Percentiles rank a stretch among this genome's conserved stretches.
Evolutionary conservation across 2,329 filamentous ascomycete species (phyloP).

Genomic region (Fusarium sp.): DNA sequence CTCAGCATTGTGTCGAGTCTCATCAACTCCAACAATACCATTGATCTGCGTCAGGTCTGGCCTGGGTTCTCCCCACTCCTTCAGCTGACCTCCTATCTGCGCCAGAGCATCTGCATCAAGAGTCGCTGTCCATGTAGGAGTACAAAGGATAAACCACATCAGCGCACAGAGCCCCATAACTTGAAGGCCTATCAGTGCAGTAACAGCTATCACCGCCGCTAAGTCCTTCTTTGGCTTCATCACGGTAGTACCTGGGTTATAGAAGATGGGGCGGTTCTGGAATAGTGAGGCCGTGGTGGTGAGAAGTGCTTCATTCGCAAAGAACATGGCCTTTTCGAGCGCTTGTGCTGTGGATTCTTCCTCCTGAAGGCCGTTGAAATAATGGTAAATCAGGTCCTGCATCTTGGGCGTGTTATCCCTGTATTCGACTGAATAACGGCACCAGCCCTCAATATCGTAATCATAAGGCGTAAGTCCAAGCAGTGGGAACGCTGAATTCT

Average conservation of each 20-base stretch:
- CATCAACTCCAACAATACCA: slow-evolving; percentile 8
- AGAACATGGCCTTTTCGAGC: slow-evolving; percentile 28
- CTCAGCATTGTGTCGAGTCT: not conserved
- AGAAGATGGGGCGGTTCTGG: not conserved
- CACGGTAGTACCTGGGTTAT: not conserved
- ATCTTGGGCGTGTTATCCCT: not conserved
- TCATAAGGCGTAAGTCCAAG: not conserved
- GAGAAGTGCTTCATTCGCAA: slow-evolving; percentile 32
- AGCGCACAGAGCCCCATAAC: not conserved
- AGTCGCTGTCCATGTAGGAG: slow-evolving; percentile 20
- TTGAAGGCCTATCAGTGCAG: slow-evolving; percentile 12
- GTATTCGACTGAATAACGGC: too few species aligned
- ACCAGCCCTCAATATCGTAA: not conserved
- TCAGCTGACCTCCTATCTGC: slow-evolving; percentile 9
- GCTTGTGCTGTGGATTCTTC: accelerated
- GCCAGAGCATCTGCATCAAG: slow-evolving; percentile 28
- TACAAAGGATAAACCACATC: slow-evolving; percentile 6
- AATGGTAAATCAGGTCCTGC: not conserved
- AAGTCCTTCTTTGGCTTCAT: slow-evolving; percentile 16
- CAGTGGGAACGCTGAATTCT: not conserved
- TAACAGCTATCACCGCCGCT: not conserved
- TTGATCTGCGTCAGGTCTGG: not conserved
- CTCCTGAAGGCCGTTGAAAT: not conserved
- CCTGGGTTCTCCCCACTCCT: slow-evolving; percentile 15
- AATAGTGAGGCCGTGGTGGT: not conserved